Percentiles rank a stretch among this genome's conserved stretches.
These are phyloP conservation scores for Anthracocystis walkeri DNA, from an alignment of 1,284 basidiomycete species.

Conservation along the genomic window DNA sequence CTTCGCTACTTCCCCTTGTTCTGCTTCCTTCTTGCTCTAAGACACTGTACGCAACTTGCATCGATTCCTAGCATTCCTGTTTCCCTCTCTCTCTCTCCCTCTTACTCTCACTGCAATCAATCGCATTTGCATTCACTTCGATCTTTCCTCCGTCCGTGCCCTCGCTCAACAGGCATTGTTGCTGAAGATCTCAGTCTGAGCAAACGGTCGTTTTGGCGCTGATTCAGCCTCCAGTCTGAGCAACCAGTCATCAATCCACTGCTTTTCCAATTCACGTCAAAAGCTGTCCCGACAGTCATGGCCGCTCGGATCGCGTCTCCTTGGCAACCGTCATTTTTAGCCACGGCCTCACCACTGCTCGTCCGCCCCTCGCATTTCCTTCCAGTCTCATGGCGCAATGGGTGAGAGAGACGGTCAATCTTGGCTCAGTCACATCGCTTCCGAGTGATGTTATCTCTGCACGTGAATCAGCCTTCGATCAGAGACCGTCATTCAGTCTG, in stretches of 20 bases:
- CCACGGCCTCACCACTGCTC: too few species aligned
- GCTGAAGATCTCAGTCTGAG: not conserved
- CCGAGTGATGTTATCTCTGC: too few species aligned
- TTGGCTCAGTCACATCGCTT: too few species aligned
- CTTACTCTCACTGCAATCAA: not conserved
- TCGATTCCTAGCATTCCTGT: not conserved
- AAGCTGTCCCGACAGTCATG: slow-evolving; percentile 2
- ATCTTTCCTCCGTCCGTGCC: not conserved
- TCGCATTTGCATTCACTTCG: slow-evolving; percentile 1
- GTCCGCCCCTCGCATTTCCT: too few species aligned
- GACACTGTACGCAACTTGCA: not conserved
- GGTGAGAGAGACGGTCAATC: too few species aligned
- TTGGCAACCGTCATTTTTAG: too few species aligned
- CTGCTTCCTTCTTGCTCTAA: not conserved
- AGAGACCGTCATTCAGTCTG: not conserved
- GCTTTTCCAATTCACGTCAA: not conserved
- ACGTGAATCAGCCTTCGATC: not conserved
- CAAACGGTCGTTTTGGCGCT: not conserved
- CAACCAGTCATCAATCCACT: not conserved
- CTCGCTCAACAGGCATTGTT: too few species aligned
- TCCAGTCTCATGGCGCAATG: too few species aligned
- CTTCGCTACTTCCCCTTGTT: not conserved
- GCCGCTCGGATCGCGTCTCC: too few species aligned
- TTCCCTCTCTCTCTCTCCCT: not conserved
- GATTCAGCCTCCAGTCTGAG: slow-evolving; percentile 4